Conservation (phyloP, 805 yeast genomes). For the Ogataea haglerorum region DNA sequence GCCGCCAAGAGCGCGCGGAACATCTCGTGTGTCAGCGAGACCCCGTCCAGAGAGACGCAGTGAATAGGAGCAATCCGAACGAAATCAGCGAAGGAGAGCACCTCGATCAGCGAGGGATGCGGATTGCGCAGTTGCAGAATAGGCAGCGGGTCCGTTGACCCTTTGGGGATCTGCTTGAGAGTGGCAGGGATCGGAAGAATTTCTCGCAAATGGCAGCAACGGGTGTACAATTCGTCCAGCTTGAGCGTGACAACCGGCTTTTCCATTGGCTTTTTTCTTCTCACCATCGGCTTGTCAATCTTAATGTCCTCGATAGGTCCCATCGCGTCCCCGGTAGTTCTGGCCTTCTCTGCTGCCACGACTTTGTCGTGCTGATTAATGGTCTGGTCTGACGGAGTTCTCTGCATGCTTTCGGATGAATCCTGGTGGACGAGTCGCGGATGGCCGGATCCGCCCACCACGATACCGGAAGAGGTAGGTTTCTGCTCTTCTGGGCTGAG, state of each 20-base stretch:
- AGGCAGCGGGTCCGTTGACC: constrained; percentile 72
- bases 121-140: constrained; percentile 75
- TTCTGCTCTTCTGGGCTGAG: constrained; percentile 31
- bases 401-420: constrained; percentile 5
- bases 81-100: constrained; percentile 85
- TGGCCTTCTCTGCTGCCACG: constrained; percentile 31
- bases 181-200: constrained; percentile 91
- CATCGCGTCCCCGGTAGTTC: constrained; percentile 20
- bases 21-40: constrained; percentile 70
- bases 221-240: constrained; percentile 75
- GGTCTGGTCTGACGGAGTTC: constrained; percentile 23
- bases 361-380: constrained; percentile 30
- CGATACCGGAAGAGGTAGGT: constrained; percentile 59
- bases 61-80: constrained; percentile 80
- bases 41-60: constrained; percentile 76
- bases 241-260: constrained; percentile 37
- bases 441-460: constrained; percentile 77
- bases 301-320: constrained; percentile 35
- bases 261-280: constrained; percentile 34
- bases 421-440: constrained; percentile 39
- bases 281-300: constrained; percentile 70
- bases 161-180: constrained; percentile 73
- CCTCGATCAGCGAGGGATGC: constrained; percentile 84
- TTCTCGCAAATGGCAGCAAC: constrained; percentile 91
- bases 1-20: constrained; percentile 69